Percentiles rank a stretch among this genome's conserved stretches.
These are phyloP conservation scores for Termitomyces sp. DNA, from an alignment of 768 basidiomycete species.

Conservation along the genomic window DNA sequence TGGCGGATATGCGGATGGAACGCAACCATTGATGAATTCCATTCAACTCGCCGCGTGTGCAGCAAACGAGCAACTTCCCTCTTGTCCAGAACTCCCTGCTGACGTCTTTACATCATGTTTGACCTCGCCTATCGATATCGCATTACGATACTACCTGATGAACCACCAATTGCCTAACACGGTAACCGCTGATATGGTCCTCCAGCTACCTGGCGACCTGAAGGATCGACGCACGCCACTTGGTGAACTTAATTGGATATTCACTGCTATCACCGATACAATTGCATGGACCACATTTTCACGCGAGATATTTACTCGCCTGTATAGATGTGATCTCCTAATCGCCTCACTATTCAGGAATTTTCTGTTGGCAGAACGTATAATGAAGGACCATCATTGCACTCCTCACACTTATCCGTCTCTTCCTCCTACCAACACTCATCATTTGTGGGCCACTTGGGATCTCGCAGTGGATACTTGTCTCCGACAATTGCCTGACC, in stretches of 20 bases:
- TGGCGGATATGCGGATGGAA: conserved; percentile 55
- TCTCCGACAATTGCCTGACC: conserved; percentile 85
- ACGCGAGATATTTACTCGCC: conserved; percentile 84
- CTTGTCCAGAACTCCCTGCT: conserved; percentile 94
- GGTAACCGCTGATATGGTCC: conserved; percentile 83
- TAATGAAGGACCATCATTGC: conserved; percentile 97
- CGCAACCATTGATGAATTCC: conserved; percentile 75
- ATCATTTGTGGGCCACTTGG: conserved; percentile 96
- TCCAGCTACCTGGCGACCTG: conserved; percentile 93
- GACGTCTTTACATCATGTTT: conserved; percentile 97
- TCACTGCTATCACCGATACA: conserved; percentile 97
- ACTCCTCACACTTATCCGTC: conserved; percentile 92
- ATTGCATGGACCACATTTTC: conserved; percentile 99
- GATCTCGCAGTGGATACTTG: conserved; percentile 95
- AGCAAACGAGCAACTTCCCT: conserved; percentile 86
- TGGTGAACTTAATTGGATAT: conserved; percentile 99
- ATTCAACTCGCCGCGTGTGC: conserved; percentile 95
- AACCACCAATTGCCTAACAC: conserved; percentile 80
- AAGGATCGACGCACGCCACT: conserved; percentile 95
- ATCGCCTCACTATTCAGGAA: conserved; percentile 97
- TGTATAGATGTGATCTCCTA: conserved; percentile 93
- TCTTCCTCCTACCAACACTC: conserved; percentile 94
- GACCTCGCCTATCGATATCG: conserved; percentile 97
- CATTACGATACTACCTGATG: conserved; percentile 89
- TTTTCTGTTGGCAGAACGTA: conserved; percentile 93